Evolutionary conservation across 78 protist genomes (phyloP), one percentile per base, ranked within the genome.

Genomic region (Trichosphaerium sp.): DNA sequence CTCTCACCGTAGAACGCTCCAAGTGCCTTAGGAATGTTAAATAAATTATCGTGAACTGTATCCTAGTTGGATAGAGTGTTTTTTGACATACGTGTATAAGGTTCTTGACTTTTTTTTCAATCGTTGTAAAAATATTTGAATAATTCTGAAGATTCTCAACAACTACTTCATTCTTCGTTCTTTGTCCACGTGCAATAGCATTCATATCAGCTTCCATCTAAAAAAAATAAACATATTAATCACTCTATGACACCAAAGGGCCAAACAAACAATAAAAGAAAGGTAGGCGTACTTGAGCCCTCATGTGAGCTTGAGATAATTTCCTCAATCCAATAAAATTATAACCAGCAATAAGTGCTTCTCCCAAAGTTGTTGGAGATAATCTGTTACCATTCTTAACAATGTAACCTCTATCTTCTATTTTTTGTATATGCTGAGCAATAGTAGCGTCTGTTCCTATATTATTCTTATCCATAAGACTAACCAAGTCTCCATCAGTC

Each of bases 381-480:
- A 90, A 90, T 25, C 40, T 51, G 15, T 29, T 32, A 23, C 32
- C 78, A 32, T 59, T 61, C 51, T 70, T 37, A n/a, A 12, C 41
- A 25, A 51, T 94, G 44, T 92, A 96, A 7, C 32, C 82, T 8
- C 99, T 83, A 14, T 88, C 74, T n/a, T 60, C 62, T 38, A 95
- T 62, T 29, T 58, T 92, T 25, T 78, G 11, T 58, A 97, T 95
- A 85, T 97, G 99, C 74, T 86, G 67, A 11, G 96, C 96, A 65
- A 94, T 97, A 25, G 99, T 97, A 0, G 99, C 99, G 59, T 97
- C 99, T 0, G 99, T 96, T 21, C 98, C 97, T 52, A 93, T 95
- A 12, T 89, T 92, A 29, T 89, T 69, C 12, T 38, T n/a, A 68
- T 96, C 96, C 99, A 97, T 97, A 31, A 82, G 73, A 0, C 84